These are phyloP conservation scores for Aureobasidium sp. DNA, from an alignment of 2,329 filamentous ascomycete species.

Conservation along the genomic window DNA sequence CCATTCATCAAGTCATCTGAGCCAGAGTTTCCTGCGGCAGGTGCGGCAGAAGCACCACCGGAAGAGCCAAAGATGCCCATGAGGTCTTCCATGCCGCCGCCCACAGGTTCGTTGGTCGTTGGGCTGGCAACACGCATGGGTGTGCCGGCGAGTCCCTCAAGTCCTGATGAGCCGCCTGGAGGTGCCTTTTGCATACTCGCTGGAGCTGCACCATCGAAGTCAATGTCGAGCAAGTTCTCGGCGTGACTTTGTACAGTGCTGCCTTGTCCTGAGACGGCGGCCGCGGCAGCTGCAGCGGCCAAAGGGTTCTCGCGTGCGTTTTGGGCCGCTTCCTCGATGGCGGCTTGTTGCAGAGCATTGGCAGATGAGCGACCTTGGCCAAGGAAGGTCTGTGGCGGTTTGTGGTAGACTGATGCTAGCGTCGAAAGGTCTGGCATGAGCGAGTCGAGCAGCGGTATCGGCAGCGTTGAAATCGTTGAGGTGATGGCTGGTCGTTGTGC, in stretches of 20 bases:
- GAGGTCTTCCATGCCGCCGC: conserved; percentile 68
- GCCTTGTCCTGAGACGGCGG: conserved; percentile 46
- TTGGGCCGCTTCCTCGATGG: conserved; percentile 91
- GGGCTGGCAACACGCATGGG: conserved; percentile 65
- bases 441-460: conserved; percentile 75
- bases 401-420: conserved; percentile 95
- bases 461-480: conserved; percentile 86
- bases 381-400: conserved; percentile 95
- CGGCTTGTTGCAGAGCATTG: conserved; percentile 87
- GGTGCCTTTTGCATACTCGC: conserved; percentile 71
- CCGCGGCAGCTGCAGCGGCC: conserved; percentile 71
- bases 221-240: conserved; percentile 92
- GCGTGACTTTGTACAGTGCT: conserved; percentile 64
- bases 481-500: conserved; percentile 92
- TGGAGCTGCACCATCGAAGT: conserved; percentile 88
- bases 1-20: conserved; percentile 65
- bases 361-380: conserved; percentile 91
- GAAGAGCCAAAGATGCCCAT: conserved; percentile 58
- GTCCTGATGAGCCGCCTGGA: conserved; percentile 39
- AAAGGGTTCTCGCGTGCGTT: conserved; percentile 91
- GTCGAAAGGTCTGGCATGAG: conserved; percentile 90
- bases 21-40: conserved; percentile 26
- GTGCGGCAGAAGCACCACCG: conserved; percentile 22
- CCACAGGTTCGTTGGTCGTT: conserved; percentile 35
- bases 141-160: conserved; percentile 54